phyloP scores from a whole-genome alignment of 2,329 filamentous ascomycete genomes.

The Hawksworthiomyces lignivorus region DNA sequence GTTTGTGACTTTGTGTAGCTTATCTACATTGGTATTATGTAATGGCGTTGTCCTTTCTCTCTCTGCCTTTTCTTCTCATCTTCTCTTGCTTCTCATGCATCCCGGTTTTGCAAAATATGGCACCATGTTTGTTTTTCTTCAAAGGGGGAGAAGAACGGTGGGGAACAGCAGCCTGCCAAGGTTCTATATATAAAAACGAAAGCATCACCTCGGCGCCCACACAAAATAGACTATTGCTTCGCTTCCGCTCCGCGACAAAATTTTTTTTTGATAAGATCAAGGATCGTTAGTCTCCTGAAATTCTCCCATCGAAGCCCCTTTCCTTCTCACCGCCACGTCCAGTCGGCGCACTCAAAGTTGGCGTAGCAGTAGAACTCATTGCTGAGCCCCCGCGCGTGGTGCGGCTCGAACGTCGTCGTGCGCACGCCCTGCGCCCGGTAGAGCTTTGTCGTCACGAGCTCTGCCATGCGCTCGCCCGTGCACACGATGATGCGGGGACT shows the following conservation, averaged over 20 bases:
- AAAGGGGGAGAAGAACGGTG: too few species aligned
- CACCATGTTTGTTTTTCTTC: too few species aligned
- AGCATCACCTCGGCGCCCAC: not conserved
- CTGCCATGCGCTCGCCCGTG: conserved; percentile 70
- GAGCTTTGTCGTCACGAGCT: conserved; percentile 52
- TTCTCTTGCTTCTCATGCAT: not conserved
- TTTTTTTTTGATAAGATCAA: too few species aligned
- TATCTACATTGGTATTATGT: too few species aligned
- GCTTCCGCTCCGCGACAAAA: too few species aligned
- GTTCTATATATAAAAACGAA: too few species aligned
- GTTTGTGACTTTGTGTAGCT: not conserved
- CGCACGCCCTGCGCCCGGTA: conserved; percentile 55
- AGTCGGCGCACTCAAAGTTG: conserved; percentile 60
- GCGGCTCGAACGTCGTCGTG: conserved; percentile 61
- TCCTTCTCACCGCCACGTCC: conserved; percentile 30
- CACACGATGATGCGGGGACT: conserved; percentile 51
- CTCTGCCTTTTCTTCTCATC: too few species aligned
- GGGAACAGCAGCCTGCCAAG: too few species aligned
- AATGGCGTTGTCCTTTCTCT: too few species aligned
- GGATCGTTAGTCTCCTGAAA: too few species aligned
- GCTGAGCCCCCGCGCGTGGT: conserved; percentile 64
- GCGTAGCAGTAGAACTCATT: conserved; percentile 78
- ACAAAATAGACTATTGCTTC: not conserved
- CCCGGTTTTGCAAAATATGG: too few species aligned
- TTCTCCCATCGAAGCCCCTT: too few species aligned